Evolutionary conservation across 2,329 filamentous ascomycete genomes (phyloP).

Genomic region (Alternaria ventricosa): DNA sequence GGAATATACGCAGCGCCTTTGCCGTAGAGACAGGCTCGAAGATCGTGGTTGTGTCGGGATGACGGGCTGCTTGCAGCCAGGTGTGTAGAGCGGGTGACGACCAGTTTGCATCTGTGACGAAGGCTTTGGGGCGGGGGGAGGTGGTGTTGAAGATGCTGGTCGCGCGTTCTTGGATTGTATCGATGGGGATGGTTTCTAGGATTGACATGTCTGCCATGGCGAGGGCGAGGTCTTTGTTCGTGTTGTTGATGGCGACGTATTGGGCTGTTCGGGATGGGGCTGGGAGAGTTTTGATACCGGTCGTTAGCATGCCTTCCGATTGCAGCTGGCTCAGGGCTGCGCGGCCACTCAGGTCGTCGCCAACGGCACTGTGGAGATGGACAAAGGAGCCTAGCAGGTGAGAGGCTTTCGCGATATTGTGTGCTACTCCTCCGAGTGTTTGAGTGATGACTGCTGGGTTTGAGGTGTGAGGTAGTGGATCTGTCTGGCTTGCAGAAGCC

Average conservation of each 20-base stretch:
- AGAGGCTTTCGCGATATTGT: constrained; percentile 87
- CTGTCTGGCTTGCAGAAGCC: constrained; percentile 46
- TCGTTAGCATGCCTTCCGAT: constrained; percentile 67
- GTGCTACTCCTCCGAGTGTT: constrained; percentile 87
- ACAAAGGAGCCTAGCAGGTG: constrained; percentile 72
- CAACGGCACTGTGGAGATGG: constrained; percentile 79
- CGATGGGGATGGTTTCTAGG: constrained; percentile 59
- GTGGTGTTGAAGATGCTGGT: constrained; percentile 16
- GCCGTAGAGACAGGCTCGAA: constrained; percentile 89
- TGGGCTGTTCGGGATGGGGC: constrained; percentile 75
- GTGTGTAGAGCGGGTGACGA: constrained; percentile 66
- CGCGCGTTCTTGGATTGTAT: constrained; percentile 21
- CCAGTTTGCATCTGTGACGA: constrained; percentile 92
- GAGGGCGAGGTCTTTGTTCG: constrained; percentile 80
- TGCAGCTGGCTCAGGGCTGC: constrained; percentile 72
- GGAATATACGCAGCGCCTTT: constrained; percentile 77
- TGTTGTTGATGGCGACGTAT: constrained; percentile 89
- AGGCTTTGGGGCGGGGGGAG: constrained; percentile 66
- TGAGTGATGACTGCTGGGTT: constrained; percentile 84
- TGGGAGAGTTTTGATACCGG: constrained; percentile 61
- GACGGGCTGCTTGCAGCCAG: constrained; percentile 70
- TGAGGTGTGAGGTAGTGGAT: constrained; percentile 73
- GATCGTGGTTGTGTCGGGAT: constrained; percentile 58
- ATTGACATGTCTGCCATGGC: constrained; percentile 97
- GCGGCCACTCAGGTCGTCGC: constrained; percentile 78